phyloP scores from a whole-genome alignment of 306 rosid species.

The Citrullus colocynthis region DNA sequence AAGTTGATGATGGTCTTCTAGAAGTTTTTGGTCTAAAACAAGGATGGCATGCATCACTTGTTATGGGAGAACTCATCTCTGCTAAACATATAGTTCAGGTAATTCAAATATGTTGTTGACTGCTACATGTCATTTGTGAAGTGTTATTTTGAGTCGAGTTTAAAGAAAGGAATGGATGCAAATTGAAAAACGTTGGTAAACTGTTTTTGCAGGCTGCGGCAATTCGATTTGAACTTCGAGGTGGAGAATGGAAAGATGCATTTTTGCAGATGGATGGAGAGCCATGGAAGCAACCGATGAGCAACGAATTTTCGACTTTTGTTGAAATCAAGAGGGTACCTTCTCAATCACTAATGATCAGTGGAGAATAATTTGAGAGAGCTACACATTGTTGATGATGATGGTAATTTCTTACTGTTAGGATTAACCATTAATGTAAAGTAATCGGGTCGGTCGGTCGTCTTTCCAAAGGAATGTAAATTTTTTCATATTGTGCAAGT shows the following conservation, averaged over 20 bases:
- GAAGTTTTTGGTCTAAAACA: constrained; percentile 96
- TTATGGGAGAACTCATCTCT: constrained; percentile 83
- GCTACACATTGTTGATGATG: background rate
- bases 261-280: constrained; percentile 98
- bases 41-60: constrained; percentile 99
- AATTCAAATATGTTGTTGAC: background rate
- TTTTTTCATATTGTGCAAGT: background rate
- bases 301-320: constrained; percentile 48
- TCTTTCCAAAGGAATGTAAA: background rate
- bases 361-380: constrained; percentile 29
- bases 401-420: background rate
- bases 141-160: background rate
- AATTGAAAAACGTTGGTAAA: background rate
- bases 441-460: background rate
- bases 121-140: background rate
- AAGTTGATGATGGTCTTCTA: constrained; percentile 83
- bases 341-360: constrained; percentile 55
- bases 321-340: constrained; percentile 93
- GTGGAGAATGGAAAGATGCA: constrained; percentile 75
- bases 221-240: constrained; percentile 76
- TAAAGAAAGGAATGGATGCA: background rate
- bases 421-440: constrained; percentile 11
- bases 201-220: constrained; percentile 64
- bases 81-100: constrained; percentile 99
- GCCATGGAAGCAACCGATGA: constrained; percentile 91